phyloP scores from a whole-genome alignment of 2,329 filamentous ascomycete genomes.

The Thielaviopsis ethacetica region DNA sequence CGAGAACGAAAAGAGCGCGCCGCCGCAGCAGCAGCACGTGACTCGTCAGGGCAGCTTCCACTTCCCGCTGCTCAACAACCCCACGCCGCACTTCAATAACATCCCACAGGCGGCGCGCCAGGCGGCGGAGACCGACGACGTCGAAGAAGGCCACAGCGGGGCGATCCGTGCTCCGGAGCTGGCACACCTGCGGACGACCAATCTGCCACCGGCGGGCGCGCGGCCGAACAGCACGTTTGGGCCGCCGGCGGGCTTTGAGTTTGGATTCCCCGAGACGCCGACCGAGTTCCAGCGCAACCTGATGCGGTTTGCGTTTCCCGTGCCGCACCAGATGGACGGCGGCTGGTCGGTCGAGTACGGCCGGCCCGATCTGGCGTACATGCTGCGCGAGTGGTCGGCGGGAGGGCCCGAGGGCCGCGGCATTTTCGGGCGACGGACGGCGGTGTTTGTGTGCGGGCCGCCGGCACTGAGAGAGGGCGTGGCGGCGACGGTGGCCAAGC shows the following conservation, averaged over 20 bases:
- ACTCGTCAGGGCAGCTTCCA: slow-evolving; percentile 34
- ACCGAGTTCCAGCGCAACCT: slow-evolving; percentile 78
- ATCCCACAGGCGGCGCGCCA: slow-evolving; percentile 26
- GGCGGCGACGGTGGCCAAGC: slow-evolving; percentile 62
- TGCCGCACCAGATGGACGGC: slow-evolving; percentile 50
- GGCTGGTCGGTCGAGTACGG: slow-evolving; percentile 91
- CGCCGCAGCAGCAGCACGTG: background rate
- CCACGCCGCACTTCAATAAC: slow-evolving; percentile 42
- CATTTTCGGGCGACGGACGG: slow-evolving; percentile 63
- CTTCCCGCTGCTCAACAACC: slow-evolving; percentile 36
- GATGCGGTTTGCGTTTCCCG: slow-evolving; percentile 77
- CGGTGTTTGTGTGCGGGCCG: slow-evolving; percentile 87
- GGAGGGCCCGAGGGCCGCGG: slow-evolving; percentile 49
- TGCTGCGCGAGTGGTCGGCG: slow-evolving; percentile 67
- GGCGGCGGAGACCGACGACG: slow-evolving; percentile 9
- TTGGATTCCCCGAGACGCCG: slow-evolving; percentile 69
- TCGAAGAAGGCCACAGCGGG: slow-evolving; percentile 12
- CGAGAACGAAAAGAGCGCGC: background rate
- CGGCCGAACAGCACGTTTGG: slow-evolving; percentile 41
- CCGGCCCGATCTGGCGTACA: slow-evolving; percentile 70
- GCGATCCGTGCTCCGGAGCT: slow-evolving; percentile 34
- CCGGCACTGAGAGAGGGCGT: slow-evolving; percentile 77
- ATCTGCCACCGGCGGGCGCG: slow-evolving; percentile 20
- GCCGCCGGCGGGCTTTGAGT: slow-evolving; percentile 50
- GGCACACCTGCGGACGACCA: slow-evolving; percentile 36